Base-by-base conservation (phyloP, 2,329 filamentous ascomycete species). In the Fusarium coicis region DNA sequence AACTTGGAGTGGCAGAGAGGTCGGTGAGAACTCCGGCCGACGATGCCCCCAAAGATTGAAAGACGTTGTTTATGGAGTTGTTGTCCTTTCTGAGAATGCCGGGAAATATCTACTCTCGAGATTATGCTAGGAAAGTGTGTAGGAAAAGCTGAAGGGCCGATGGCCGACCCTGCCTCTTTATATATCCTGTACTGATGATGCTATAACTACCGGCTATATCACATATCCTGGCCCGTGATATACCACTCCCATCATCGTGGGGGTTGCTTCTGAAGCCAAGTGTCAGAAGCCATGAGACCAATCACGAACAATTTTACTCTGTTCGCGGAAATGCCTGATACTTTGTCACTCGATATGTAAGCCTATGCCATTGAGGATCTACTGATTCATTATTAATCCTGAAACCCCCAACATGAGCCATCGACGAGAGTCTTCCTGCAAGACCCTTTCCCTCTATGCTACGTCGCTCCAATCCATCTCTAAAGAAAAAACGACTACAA, bases 1-100 rank as follows among this genome's bases (percentile, higher is more conserved):
- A 59, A 42, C 49, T 36, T 44, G 47, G 39, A 26, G 50, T 43
- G 52, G 46, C 37, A 30, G 46, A 28, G 61, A 43, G 36, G 57
- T 74, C 75, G 75, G 75, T 16, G 66, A 77, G 75, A 77, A 77
- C 62, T 73, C 75, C 75, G 75, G 70, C 52, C 54, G 18, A 16
- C 39, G 39, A 46, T 71, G 55, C 71, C 71, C 71, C 71, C 71
- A 74, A 73, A 64, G 44, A 47, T 42, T 61, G 28, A 37, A 52
- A 32, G 28, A 19, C n/a, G 21, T n/a, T 19, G 37, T 32, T 36
- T 21, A 16, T 28, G 28, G 39, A 30, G 18, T 19, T 32, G n/a
- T 37, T 42, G n/a, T 19, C 40, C 10, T 21, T 69, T 26, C 23
- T 16, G 26, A 44, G 26, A 34, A 49, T 47, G 14, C 19, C 11